phyloP scores from a whole-genome alignment of 805 yeast species.

The Metschnikowia proteae region DNA sequence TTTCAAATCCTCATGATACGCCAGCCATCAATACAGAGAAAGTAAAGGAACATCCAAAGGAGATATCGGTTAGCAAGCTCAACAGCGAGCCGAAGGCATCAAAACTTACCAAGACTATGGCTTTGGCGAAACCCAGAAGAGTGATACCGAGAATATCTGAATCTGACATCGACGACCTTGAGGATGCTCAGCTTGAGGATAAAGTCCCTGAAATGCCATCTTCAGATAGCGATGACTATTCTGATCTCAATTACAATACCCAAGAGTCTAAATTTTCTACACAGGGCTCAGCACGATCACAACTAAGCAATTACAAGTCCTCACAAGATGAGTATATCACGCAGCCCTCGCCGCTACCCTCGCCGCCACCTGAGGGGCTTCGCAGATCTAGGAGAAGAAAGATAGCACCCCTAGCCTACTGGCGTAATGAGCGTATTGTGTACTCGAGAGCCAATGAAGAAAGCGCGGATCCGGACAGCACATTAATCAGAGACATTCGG shows the following conservation, averaged over 20 bases:
- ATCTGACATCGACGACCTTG: background rate
- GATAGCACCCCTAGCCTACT: conserved; percentile 71
- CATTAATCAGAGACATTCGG: conserved; percentile 29
- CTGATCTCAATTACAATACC: conserved; percentile 1
- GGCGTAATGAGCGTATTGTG: conserved; percentile 78
- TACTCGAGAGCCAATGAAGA: conserved; percentile 43
- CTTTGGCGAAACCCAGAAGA: background rate
- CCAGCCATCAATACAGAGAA: background rate
- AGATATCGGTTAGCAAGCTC: background rate
- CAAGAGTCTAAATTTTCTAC: conserved; percentile 3
- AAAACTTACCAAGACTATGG: conserved; percentile 1
- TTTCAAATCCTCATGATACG: background rate
- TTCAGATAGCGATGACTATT: conserved; percentile 3
- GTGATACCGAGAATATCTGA: background rate
- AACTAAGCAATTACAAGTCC: background rate
- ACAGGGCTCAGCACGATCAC: conserved; percentile 1
- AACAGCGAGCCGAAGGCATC: background rate
- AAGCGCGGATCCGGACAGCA: conserved; percentile 41
- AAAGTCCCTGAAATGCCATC: background rate
- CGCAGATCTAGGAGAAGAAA: conserved; percentile 65
- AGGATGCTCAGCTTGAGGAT: background rate
- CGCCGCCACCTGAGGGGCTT: conserved; percentile 46
- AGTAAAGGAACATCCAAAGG: background rate
- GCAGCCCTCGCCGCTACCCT: conserved; percentile 35
- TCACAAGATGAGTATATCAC: conserved; percentile 10